Conservation (phyloP, 1,284 basidiomycete genomes). For the Thecaphora thlaspeos region DNA sequence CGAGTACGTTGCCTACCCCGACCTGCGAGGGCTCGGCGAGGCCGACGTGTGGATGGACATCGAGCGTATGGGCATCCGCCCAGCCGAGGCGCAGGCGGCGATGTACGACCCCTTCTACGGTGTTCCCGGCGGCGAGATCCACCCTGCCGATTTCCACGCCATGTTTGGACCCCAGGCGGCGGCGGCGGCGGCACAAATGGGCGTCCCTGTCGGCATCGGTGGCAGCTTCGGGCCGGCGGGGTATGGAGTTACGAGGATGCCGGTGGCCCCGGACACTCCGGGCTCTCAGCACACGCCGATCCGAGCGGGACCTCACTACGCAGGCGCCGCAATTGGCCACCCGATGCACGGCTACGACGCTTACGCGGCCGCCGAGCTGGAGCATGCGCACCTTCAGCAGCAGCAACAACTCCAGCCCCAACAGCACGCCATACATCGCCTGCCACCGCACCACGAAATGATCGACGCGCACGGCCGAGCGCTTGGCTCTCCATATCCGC, state of each 20-base stretch:
- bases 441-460: background rate
- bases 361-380: constrained; percentile 28
- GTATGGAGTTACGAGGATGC: background rate
- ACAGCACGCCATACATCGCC: background rate
- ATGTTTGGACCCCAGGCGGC: constrained; percentile 30
- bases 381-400: constrained; percentile 33
- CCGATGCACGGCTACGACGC: constrained; percentile 29
- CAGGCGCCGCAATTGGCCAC: background rate
- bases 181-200: constrained; percentile 35
- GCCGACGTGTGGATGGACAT: constrained; percentile 52
- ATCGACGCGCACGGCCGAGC: constrained; percentile 20
- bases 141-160: constrained; percentile 25
- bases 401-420: no score
- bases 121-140: constrained; percentile 19
- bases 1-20: constrained; percentile 50
- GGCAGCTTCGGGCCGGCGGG: background rate
- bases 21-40: constrained; percentile 50
- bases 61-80: constrained; percentile 54
- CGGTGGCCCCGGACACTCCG: constrained; percentile 19
- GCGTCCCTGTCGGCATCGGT: constrained; percentile 1
- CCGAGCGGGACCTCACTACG: constrained; percentile 18
- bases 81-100: constrained; percentile 6
- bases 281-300: constrained; percentile 16
- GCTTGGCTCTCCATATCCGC: constrained; percentile 21
- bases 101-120: constrained; percentile 34